Percentiles rank a stretch among this genome's conserved stretches.
Conservation (phyloP, 768 basidiomycete genomes). For the Phlegmacium glaucopus region DNA sequence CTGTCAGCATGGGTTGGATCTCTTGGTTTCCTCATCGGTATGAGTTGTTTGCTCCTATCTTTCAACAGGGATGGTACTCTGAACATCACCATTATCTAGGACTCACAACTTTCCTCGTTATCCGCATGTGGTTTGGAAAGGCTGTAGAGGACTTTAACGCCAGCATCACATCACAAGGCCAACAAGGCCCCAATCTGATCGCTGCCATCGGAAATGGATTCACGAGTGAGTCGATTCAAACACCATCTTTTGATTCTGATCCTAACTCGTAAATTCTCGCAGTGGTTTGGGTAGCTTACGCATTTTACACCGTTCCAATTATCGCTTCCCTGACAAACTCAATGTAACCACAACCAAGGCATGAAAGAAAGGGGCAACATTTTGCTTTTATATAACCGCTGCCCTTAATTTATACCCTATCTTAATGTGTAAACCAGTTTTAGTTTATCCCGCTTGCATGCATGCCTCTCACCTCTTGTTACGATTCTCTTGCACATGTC, state of each 20-base stretch:
- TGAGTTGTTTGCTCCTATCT: slow-evolving; percentile 9
- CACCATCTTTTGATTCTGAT: neutral
- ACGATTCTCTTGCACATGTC: too few species aligned
- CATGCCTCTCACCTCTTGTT: too few species aligned
- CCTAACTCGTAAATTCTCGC: neutral
- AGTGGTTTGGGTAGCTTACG: slow-evolving; percentile 83
- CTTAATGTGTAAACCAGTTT: too few species aligned
- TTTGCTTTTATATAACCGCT: too few species aligned
- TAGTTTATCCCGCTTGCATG: too few species aligned
- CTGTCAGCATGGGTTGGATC: slow-evolving; percentile 73
- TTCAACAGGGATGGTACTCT: neutral
- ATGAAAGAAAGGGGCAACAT: too few species aligned
- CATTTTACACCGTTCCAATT: slow-evolving; percentile 69
- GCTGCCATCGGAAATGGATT: slow-evolving; percentile 71
- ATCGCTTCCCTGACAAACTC: slow-evolving; percentile 67
- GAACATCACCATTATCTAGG: slow-evolving; percentile 39
- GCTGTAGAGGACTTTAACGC: slow-evolving; percentile 75
- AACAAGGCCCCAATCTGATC: slow-evolving; percentile 53
- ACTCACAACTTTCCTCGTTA: slow-evolving; percentile 62
- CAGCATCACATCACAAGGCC: slow-evolving; percentile 50
- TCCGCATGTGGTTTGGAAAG: slow-evolving; percentile 82
- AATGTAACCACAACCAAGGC: slow-evolving; percentile 46
- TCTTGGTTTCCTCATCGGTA: slow-evolving; percentile 72
- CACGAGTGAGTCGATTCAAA: slow-evolving; percentile 52
- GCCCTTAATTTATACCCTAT: too few species aligned